A percentile compares a stretch with the other conserved stretches of the same genome.
Conservation (phyloP, 1,139 yeast species). For the Geotrichum australiense region DNA sequence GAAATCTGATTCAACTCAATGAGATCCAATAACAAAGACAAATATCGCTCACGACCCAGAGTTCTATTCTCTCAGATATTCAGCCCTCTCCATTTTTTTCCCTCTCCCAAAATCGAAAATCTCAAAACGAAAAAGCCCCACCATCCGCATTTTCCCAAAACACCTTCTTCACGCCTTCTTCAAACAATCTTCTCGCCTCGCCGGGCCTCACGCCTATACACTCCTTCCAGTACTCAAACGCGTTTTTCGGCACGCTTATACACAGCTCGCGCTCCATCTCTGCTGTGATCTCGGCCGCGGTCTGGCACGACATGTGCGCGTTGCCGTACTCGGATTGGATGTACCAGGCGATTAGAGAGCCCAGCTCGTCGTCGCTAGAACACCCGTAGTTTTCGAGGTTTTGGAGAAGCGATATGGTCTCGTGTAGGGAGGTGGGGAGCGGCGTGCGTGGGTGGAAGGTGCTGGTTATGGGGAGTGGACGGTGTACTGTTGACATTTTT, state of each 20-base stretch:
- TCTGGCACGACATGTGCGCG: constrained; percentile 12
- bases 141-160: constrained; percentile 11
- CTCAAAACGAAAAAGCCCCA: constrained; percentile 15
- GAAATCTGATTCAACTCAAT: too few species aligned
- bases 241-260: constrained; percentile 10
- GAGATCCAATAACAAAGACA: too few species aligned
- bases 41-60: too few species aligned
- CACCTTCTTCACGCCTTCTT: constrained; percentile 16
- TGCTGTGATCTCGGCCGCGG: constrained; percentile 5
- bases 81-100: too few species aligned
- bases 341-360: constrained; percentile 16
- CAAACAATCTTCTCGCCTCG: constrained; percentile 13
- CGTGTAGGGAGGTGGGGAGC: constrained; percentile 12
- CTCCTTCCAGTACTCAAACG: constrained; percentile 17
- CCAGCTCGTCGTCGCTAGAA: constrained; percentile 14
- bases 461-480: too few species aligned
- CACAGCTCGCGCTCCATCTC: constrained; percentile 5
- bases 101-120: too few species aligned
- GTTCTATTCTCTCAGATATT: too few species aligned
- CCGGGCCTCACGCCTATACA: constrained; percentile 13
- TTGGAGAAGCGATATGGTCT: constrained; percentile 12
- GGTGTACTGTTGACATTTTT: too few species aligned
- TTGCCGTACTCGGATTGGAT: constrained; percentile 15
- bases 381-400: constrained; percentile 13
- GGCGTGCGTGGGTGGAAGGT: too few species aligned